Conservation (phyloP, 345 rosid genomes). For the Salix koriyanagi region DNA sequence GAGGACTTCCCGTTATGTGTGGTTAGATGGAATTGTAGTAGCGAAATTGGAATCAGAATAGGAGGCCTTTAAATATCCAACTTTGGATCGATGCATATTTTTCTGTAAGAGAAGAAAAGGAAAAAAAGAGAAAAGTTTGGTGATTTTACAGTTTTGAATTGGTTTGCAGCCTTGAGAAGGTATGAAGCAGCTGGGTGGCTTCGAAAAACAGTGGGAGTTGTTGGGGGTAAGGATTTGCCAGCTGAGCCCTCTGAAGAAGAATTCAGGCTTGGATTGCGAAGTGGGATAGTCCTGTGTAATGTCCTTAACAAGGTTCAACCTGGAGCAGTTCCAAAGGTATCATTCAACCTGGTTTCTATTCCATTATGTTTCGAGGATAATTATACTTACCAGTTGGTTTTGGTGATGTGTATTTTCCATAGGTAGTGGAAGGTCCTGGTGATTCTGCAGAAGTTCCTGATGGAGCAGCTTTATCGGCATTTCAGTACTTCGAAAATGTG, state of each 20-base stretch:
- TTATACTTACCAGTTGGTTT: not conserved
- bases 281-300: constrained; percentile 31
- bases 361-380: not conserved
- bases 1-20: not conserved
- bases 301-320: constrained; percentile 34
- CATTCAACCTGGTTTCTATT: not conserved
- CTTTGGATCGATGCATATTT: not conserved
- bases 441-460: constrained; percentile 27
- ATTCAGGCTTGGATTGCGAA: constrained; percentile 25
- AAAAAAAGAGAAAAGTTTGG: not conserved
- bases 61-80: not conserved
- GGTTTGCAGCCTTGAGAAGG: constrained; percentile 20
- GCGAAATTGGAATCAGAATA: not conserved
- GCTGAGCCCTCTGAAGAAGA: constrained; percentile 37
- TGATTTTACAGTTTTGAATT: not conserved
- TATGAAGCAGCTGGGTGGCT: constrained; percentile 36
- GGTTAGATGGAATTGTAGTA: not conserved
- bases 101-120: not conserved
- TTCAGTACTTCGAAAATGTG: constrained; percentile 32
- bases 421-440: constrained; percentile 32
- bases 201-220: constrained; percentile 22
- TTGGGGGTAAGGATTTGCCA: constrained; percentile 27
- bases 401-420: not conserved
- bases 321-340: constrained; percentile 31
- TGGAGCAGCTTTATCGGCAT: constrained; percentile 34